Evolutionary conservation across 352 stramenopile species (phyloP).

Genomic region (Phytophthora cactorum): DNA sequence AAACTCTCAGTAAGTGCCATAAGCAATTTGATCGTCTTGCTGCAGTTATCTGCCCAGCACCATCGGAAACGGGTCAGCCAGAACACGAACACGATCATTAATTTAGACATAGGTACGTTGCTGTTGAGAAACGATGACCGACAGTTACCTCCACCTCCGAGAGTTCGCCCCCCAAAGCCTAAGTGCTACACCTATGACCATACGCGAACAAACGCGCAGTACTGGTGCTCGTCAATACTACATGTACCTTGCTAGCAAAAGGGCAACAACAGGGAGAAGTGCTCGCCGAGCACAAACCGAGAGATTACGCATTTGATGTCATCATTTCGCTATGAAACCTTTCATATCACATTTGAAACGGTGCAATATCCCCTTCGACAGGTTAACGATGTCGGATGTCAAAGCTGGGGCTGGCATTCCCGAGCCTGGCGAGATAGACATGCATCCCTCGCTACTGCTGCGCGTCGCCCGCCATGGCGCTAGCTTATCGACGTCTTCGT

Average conservation of each 20-base stretch:
- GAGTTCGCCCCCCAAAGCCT: too few relatives aligned
- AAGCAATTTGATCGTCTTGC: too few relatives aligned
- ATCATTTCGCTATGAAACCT: slow-evolving; percentile 12
- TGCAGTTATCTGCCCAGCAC: too few relatives aligned
- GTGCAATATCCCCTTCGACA: slow-evolving; percentile 1
- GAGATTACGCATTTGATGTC: slow-evolving; percentile 6
- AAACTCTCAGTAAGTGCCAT: too few relatives aligned
- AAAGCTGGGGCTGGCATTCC: slow-evolving; percentile 32
- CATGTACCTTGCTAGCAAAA: background rate
- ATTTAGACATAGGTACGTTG: too few relatives aligned
- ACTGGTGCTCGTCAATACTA: too few relatives aligned
- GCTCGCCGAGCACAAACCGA: slow-evolving; percentile 4
- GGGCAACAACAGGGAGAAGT: background rate
- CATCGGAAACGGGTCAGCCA: too few relatives aligned
- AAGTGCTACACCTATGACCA: too few relatives aligned
- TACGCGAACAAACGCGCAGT: too few relatives aligned
- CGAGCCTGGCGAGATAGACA: slow-evolving; percentile 35
- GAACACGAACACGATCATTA: too few relatives aligned
- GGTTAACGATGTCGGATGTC: slow-evolving; percentile 3
- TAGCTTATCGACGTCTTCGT: slow-evolving; percentile 13
- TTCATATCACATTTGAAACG: slow-evolving; percentile 3
- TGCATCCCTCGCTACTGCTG: slow-evolving; percentile 36
- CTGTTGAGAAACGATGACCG: too few relatives aligned
- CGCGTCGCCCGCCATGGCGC: slow-evolving; percentile 25
- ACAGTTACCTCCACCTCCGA: too few relatives aligned